Percentiles rank a stretch among this genome's conserved stretches.
Evolutionary conservation across 2,329 filamentous ascomycete genomes (phyloP).

Genomic region (Xylaria sp.): DNA sequence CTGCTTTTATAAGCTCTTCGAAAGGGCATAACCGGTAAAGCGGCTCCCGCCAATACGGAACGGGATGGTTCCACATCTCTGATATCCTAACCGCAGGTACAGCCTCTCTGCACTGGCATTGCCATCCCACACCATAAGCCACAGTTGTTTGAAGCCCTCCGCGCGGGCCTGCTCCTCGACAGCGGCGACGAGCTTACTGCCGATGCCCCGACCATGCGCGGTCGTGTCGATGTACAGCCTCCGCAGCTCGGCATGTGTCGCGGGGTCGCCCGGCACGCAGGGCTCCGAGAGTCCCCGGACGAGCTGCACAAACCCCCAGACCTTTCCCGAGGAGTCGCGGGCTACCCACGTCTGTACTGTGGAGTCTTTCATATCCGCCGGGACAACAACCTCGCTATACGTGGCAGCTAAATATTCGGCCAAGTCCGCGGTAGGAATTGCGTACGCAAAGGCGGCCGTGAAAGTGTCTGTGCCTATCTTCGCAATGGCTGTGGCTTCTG

Average conservation of each 20-base stretch:
- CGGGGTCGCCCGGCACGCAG: constrained; percentile 37
- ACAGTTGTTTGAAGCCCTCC: constrained; percentile 44
- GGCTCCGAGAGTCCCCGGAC: constrained; percentile 38
- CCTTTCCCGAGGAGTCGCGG: constrained; percentile 35
- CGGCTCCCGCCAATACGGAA: constrained; percentile 42
- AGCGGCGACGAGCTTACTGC: constrained; percentile 42
- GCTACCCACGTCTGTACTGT: constrained; percentile 40
- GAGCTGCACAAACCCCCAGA: constrained; percentile 46
- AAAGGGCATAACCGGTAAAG: constrained; percentile 43
- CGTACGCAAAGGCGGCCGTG: constrained; percentile 44
- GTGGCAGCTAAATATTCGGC: constrained; percentile 40
- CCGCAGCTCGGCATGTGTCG: constrained; percentile 43
- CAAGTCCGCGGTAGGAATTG: constrained; percentile 41
- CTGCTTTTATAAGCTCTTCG: constrained; percentile 37
- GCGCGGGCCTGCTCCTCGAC: constrained; percentile 43
- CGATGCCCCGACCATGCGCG: constrained; percentile 46
- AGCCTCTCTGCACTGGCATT: constrained; percentile 39
- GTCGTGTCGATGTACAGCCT: constrained; percentile 45
- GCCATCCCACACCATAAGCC: constrained; percentile 48
- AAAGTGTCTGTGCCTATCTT: constrained; percentile 44
- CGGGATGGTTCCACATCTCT: constrained; percentile 38
- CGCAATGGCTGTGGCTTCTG: constrained; percentile 44
- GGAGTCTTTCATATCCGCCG: constrained; percentile 39
- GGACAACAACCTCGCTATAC: constrained; percentile 40
- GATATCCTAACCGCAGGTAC: constrained; percentile 43